These are phyloP conservation scores for Phytophthora constricta DNA, from an alignment of 352 stramenopile genomes.

Conservation along the genomic window DNA sequence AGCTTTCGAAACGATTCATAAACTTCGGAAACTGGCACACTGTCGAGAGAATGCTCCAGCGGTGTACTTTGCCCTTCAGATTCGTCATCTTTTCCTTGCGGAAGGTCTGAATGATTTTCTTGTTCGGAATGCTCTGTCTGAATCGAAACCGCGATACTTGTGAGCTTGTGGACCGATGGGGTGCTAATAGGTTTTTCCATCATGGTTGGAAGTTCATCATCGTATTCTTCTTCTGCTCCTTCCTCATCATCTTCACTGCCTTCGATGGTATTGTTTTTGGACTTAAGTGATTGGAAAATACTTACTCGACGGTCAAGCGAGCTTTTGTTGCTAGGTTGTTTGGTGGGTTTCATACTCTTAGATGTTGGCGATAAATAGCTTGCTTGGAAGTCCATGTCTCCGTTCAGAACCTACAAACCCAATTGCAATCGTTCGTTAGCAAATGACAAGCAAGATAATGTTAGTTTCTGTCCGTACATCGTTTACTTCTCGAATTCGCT, in stretches of 20 bases:
- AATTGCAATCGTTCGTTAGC: conserved; percentile 2
- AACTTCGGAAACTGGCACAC: neutral
- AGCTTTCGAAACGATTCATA: neutral
- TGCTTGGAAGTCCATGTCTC: conserved; percentile 53
- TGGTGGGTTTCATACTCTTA: too few species aligned
- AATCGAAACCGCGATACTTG: conserved; percentile 18
- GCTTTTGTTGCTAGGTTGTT: too few species aligned
- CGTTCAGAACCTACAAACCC: conserved; percentile 58
- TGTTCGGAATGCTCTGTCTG: conserved; percentile 35
- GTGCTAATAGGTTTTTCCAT: conserved; percentile 43
- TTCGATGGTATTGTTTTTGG: neutral
- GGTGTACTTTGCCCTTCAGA: neutral
- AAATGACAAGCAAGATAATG: neutral
- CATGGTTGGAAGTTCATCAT: conserved; percentile 64
- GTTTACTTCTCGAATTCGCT: conserved; percentile 75
- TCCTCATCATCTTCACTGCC: conserved; percentile 13
- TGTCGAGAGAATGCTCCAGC: conserved; percentile 21
- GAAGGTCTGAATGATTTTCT: conserved; percentile 1
- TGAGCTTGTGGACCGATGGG: neutral
- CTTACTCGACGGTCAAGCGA: too few species aligned
- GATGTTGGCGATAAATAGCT: conserved; percentile 52
- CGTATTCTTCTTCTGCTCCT: conserved; percentile 39
- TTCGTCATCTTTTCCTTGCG: neutral
- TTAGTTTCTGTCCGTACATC: conserved; percentile 39
- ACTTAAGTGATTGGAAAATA: too few species aligned